Evolutionary conservation across 169 alveolate species (phyloP).

Genomic region (Eimeria zaria): DNA sequence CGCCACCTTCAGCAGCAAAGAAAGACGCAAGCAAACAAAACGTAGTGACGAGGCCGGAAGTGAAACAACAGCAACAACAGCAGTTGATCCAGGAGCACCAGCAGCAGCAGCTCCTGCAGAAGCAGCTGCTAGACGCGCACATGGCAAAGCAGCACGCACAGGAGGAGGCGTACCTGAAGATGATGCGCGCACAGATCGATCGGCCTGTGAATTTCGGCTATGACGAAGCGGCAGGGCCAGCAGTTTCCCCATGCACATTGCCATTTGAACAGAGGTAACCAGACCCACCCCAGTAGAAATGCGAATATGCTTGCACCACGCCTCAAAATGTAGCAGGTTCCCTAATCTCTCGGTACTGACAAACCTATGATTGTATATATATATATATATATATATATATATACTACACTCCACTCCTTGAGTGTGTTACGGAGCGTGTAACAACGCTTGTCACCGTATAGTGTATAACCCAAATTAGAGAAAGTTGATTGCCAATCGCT

Average conservation of each 20-base stretch:
- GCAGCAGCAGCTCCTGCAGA: no score
- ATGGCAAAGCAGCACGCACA: conserved; percentile 53
- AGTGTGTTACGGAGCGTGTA: not conserved
- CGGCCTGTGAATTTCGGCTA: conserved; percentile 21
- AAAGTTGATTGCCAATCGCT: not conserved
- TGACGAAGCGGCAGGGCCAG: conserved; percentile 78
- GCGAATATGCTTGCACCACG: not conserved
- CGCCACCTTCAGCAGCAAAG: not conserved
- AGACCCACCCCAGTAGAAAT: not conserved
- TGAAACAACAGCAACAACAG: not conserved
- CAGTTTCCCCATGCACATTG: not conserved
- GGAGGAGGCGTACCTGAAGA: conserved; percentile 49
- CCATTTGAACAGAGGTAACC: not conserved
- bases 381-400: not conserved
- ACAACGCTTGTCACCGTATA: not conserved
- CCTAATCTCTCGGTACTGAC: not conserved
- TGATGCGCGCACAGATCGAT: not conserved
- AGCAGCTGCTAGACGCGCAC: conserved; percentile 51
- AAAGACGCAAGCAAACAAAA: no score
- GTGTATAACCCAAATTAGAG: not conserved
- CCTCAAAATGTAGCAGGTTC: not conserved
- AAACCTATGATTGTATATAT: not conserved
- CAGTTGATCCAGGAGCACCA: no score
- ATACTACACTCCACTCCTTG: not conserved
- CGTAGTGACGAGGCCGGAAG: not conserved